These are phyloP conservation scores for Hypoxylon sp. DNA, from an alignment of 2,329 filamentous ascomycete species.

Conservation along the genomic window DNA sequence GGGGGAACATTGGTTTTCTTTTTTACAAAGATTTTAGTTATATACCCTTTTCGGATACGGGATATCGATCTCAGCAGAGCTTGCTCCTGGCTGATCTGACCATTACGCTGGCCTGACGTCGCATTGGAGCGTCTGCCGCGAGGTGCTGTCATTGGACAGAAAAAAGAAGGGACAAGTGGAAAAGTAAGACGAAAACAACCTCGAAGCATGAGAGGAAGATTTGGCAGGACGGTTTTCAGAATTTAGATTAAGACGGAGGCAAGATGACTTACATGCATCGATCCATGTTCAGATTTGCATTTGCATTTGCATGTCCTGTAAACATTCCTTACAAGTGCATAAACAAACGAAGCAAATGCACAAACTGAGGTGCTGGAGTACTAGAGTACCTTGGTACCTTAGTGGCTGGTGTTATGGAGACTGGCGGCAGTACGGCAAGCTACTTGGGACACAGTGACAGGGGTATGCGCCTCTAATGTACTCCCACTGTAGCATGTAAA, in stretches of 20 bases:
- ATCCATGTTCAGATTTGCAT: conserved; percentile 1
- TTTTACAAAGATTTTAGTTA: conserved; percentile 21
- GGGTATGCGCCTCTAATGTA: conserved; percentile 21
- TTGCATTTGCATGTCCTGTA: neutral
- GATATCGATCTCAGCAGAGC: conserved; percentile 32
- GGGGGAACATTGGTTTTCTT: neutral
- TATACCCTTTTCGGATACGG: conserved; percentile 41
- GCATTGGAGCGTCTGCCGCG: conserved; percentile 43
- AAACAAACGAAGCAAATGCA: conserved; percentile 23
- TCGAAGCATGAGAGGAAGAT: conserved; percentile 37
- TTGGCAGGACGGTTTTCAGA: conserved; percentile 9
- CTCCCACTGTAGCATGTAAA: conserved; percentile 39
- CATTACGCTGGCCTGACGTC: conserved; percentile 36
- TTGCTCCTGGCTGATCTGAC: conserved; percentile 42
- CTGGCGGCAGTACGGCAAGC: conserved; percentile 26
- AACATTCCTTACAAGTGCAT: conserved; percentile 12
- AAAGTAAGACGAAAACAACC: conserved; percentile 42
- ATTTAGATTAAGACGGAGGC: conserved; percentile 42
- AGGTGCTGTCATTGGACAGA: conserved; percentile 32
- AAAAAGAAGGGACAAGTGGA: conserved; percentile 19
- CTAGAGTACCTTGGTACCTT: neutral
- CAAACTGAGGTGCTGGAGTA: conserved; percentile 17
- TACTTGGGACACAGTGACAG: conserved; percentile 20
- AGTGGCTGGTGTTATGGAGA: conserved; percentile 4
- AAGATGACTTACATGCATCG: conserved; percentile 43